Evolutionary conservation across 2,329 filamentous ascomycete genomes (phyloP).

Genomic region (Xylariomycetidae sp.): DNA sequence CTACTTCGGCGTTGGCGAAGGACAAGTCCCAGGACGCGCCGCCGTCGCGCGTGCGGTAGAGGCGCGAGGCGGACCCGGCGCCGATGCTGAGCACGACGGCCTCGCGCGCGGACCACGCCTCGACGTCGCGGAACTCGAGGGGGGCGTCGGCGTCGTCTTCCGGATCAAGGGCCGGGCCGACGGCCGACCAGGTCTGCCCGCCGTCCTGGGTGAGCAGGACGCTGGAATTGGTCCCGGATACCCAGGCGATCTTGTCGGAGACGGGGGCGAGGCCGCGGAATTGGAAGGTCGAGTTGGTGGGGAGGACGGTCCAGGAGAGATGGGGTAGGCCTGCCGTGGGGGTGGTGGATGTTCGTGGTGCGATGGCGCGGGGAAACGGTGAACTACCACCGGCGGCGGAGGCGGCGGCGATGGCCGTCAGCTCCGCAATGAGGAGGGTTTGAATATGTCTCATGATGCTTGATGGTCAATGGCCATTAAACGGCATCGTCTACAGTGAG

Average conservation of each 20-base stretch:
- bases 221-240: not conserved
- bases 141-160: not conserved
- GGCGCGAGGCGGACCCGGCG: not conserved
- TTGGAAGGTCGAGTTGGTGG: not conserved
- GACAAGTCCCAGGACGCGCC: not conserved
- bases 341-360: not conserved
- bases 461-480: no score
- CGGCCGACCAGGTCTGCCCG: not conserved
- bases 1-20: not conserved
- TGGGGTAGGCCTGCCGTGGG: not conserved
- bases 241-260: not conserved
- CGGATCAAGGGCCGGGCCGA: not conserved
- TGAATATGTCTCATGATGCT: no score
- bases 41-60: not conserved
- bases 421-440: no score
- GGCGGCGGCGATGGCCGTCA: not conserved
- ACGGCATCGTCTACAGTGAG: no score
- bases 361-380: not conserved
- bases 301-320: not conserved
- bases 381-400: no score
- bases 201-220: not conserved
- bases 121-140: not conserved
- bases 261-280: not conserved
- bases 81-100: not conserved
- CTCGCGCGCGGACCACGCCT: not conserved